Base-by-base conservation (phyloP, 2,329 filamentous ascomycete species). In the Monosporascus sp. region DNA sequence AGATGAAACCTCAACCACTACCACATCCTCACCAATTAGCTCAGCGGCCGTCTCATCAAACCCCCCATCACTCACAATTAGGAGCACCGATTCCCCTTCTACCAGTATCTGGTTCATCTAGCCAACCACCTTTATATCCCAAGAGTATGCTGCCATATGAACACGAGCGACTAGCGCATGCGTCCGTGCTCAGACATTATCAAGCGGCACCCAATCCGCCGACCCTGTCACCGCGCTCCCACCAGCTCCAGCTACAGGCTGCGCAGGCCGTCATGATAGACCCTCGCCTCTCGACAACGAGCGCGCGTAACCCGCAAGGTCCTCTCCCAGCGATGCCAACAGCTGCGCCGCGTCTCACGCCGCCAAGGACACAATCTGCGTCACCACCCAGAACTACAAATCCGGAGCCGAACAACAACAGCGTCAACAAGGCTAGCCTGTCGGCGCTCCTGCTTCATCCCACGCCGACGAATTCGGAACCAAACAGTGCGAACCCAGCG, bases 401-500 rank as follows among this genome's bases (percentile, higher is more conserved):
- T 52, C 65, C 70, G 3, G 70, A 74, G 8, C 50, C 59, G 8
- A 55, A 53, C 14, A 49, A 50, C 31, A 60, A 11, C 35, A 60
- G 54, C 31, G 57, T 63, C 44, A 70, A 73, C 65, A 78, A 72
- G 67, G 72, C 76, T 3, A 78, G 74, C 61, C 61, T 81, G 6
- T 77, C 77, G 7, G 73, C 74, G 1, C 66, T 74, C 17, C 69
- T 81, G 8, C 68, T 79, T n/a, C 79, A 83, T 62, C 75, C 80
- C 2, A 75, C 75, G 2, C 70, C 74, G 2, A 63, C 74, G 15
- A 72, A 66, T 55, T 77, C 76, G 48, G 77, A 77, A 65, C 72
- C 74, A 36, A 73, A 66, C 55, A 77, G 72, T 60, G 73, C 72
- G 9, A 77, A 76, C 54, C 67, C 72, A 27, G 72, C 58, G 45